These are phyloP conservation scores for Gnomoniopsis smithogilvyi DNA, from an alignment of 2,329 filamentous ascomycete genomes.

Conservation along the genomic window DNA sequence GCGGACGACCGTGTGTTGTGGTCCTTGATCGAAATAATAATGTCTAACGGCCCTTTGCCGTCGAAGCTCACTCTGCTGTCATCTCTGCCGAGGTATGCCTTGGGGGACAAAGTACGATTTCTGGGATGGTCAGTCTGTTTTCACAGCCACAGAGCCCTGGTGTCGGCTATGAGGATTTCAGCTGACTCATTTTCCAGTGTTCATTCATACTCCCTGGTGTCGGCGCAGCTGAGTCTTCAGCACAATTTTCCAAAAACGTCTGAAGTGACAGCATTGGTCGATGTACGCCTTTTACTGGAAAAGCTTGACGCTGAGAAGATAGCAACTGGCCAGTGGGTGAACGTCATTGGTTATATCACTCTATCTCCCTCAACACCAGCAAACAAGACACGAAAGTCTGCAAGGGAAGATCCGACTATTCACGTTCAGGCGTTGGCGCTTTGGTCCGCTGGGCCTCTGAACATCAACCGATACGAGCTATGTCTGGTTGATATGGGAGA, in stretches of 20 bases:
- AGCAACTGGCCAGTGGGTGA: slow-evolving; percentile 79
- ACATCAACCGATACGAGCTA: slow-evolving; percentile 68
- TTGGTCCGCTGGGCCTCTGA: slow-evolving; percentile 73
- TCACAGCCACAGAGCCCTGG: background rate
- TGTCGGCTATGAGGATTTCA: background rate
- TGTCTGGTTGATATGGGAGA: slow-evolving; percentile 41
- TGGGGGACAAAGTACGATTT: slow-evolving; percentile 81
- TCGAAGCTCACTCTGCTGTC: slow-evolving; percentile 64
- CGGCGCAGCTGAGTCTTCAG: slow-evolving; percentile 63
- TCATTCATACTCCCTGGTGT: slow-evolving; percentile 45
- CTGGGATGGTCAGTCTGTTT: slow-evolving; percentile 72
- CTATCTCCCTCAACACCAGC: slow-evolving; percentile 20
- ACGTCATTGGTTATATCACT: slow-evolving; percentile 78
- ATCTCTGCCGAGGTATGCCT: slow-evolving; percentile 47
- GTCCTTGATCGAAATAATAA: slow-evolving; percentile 23
- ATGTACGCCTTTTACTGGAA: slow-evolving; percentile 69
- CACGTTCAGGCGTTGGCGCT: slow-evolving; percentile 72
- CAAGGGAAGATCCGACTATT: slow-evolving; percentile 24
- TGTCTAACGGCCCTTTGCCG: slow-evolving; percentile 60
- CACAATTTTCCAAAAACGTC: slow-evolving; percentile 57
- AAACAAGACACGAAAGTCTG: slow-evolving; percentile 7
- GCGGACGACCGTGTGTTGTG: background rate
- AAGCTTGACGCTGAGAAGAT: slow-evolving; percentile 60
- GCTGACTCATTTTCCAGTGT: slow-evolving; percentile 40
- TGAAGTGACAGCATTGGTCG: slow-evolving; percentile 55